Evolutionary conservation across 768 basidiomycete species (phyloP).

Genomic region (Arthromyces matolae): DNA sequence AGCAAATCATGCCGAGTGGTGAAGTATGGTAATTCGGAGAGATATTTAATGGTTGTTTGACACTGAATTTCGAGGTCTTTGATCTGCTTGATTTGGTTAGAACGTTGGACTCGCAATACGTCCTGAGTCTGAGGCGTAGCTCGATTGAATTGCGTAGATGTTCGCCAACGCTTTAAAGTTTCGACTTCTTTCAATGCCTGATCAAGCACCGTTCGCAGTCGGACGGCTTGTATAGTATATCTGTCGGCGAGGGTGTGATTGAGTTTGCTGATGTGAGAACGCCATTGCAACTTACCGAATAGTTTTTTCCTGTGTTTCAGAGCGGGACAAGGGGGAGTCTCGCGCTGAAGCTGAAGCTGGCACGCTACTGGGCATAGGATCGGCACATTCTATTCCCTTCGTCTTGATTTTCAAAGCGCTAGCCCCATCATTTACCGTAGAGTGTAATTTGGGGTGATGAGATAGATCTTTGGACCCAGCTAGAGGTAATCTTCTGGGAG

Average conservation of each 20-base stretch:
- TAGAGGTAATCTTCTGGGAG: neutral
- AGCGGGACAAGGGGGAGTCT: conserved; percentile 10
- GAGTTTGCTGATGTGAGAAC: neutral
- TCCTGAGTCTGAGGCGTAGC: conserved; percentile 25
- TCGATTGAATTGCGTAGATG: conserved; percentile 25
- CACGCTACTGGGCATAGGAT: conserved; percentile 1
- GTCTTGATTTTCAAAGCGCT: conserved; percentile 8
- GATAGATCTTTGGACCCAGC: conserved; percentile 3
- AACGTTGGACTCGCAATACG: conserved; percentile 21
- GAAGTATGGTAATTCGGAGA: conserved; percentile 26
- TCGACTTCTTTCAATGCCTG: conserved; percentile 20
- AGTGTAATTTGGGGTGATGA: neutral
- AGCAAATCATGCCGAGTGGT: conserved; percentile 3
- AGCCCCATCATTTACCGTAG: neutral
- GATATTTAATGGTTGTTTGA: conserved; percentile 18
- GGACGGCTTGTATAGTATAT: conserved; percentile 24
- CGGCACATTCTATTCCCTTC: conserved; percentile 8
- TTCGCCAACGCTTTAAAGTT: conserved; percentile 29
- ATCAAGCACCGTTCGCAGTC: conserved; percentile 21
- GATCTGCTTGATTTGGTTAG: conserved; percentile 16
- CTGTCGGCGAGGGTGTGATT: conserved; percentile 20
- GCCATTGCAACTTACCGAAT: conserved; percentile 18
- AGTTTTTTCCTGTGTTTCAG: conserved; percentile 15
- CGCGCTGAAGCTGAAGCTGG: conserved; percentile 8
- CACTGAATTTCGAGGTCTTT: conserved; percentile 18